Percentiles rank a stretch among this genome's conserved stretches.
phyloP scores from a whole-genome alignment of 1,284 basidiomycete genomes.

The Papiliotrema fonsecae region DNA sequence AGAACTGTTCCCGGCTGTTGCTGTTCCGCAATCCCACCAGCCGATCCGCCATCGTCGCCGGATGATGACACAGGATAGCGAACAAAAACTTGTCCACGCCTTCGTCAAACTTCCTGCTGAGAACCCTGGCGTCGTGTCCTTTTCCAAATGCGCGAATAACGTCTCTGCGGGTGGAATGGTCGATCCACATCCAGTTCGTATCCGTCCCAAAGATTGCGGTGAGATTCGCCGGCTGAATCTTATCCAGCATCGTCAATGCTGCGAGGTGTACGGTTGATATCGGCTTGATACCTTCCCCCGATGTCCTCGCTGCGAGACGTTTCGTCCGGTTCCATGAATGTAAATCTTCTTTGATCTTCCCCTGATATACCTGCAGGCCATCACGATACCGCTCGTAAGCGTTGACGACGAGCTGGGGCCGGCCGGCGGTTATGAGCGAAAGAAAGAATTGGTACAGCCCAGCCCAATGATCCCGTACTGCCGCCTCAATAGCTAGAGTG shows the following conservation, averaged over 20 bases:
- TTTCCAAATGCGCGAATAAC: background rate
- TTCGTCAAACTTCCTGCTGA: background rate
- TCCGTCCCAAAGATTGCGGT: background rate
- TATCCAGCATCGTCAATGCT: conserved; percentile 22
- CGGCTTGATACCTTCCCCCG: conserved; percentile 14
- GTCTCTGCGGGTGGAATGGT: background rate
- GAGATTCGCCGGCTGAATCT: conserved; percentile 8
- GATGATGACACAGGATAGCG: background rate
- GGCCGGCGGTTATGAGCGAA: conserved; percentile 13
- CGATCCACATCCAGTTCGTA: background rate
- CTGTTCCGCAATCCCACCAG: background rate
- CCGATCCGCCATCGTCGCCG: background rate
- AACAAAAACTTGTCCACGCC: background rate
- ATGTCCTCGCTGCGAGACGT: conserved; percentile 19
- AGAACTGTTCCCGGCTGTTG: background rate
- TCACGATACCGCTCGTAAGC: conserved; percentile 14
- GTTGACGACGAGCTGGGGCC: conserved; percentile 11
- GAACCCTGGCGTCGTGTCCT: background rate
- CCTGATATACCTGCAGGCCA: conserved; percentile 13
- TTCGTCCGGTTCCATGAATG: conserved; percentile 11
- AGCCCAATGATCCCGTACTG: conserved; percentile 13
- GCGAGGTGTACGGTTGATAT: conserved; percentile 19
- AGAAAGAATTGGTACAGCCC: conserved; percentile 21
- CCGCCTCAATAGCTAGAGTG: conserved; percentile 22
- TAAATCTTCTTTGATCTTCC: conserved; percentile 13